A percentile compares a stretch with the other conserved stretches of the same genome.
phyloP scores from a whole-genome alignment of 805 yeast genomes.

The Teunomyces atbi region DNA sequence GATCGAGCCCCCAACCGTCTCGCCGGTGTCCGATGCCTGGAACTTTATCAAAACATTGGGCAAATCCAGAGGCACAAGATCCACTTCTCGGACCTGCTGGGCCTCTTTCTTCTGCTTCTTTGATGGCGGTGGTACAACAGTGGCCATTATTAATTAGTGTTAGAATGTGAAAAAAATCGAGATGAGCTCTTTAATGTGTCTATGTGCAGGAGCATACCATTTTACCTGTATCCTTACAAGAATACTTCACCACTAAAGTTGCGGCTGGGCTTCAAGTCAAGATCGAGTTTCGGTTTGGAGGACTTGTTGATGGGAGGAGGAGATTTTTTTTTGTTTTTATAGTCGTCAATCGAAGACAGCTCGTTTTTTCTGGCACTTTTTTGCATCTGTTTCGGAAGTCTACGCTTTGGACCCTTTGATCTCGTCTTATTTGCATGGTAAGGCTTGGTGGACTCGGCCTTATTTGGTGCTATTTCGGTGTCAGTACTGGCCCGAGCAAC shows the following conservation, averaged over 20 bases:
- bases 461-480: constrained; percentile 14
- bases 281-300: constrained; percentile 20
- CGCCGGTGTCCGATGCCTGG: constrained; percentile 93
- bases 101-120: constrained; percentile 84
- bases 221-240: constrained; percentile 17
- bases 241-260: constrained; percentile 32
- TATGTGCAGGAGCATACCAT: not conserved
- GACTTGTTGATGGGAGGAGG: constrained; percentile 24
- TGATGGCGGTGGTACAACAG: constrained; percentile 89
- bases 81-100: constrained; percentile 75
- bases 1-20: constrained; percentile 74
- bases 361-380: constrained; percentile 1
- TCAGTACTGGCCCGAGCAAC: constrained; percentile 11
- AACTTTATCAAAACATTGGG: constrained; percentile 87
- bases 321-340: constrained; percentile 7
- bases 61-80: constrained; percentile 68
- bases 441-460: constrained; percentile 24
- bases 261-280: constrained; percentile 23
- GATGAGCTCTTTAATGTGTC: not conserved
- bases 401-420: constrained; percentile 52
- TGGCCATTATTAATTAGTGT: constrained; percentile 64
- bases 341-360: constrained; percentile 3
- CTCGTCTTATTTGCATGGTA: constrained; percentile 47
- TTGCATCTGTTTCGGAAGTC: constrained; percentile 35
- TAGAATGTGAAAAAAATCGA: not conserved